Evolutionary conservation across 768 basidiomycete genomes (phyloP), one percentile per base, ranked within the genome.

Genomic region (Albatrellus ellisii): DNA sequence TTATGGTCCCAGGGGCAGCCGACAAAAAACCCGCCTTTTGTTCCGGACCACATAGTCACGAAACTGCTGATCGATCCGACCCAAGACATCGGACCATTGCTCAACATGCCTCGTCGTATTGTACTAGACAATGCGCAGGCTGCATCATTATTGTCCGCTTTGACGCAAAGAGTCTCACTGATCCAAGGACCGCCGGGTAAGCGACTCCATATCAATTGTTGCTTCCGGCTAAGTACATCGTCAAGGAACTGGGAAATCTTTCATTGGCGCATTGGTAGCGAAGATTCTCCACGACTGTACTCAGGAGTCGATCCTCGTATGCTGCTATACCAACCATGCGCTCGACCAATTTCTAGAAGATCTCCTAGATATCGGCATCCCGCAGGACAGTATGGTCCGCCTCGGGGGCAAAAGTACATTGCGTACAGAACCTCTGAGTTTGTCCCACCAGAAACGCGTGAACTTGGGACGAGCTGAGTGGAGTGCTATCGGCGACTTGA

Each of bases 181-280:
- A 75, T 83, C 24, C 79, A 83, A 60, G 80, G 79, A 1, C 80
- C 79, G 0, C 79, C 79, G 28, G 79, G 79, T 79, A n/a, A n/a
- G n/a, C n/a, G n/a, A n/a, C n/a, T n/a, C n/a, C n/a, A n/a, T n/a
- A n/a, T n/a, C 56, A 15, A 65, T 54, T 32, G 7, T 11, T 6
- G 17, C 18, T 34, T 22, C 12, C 12, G 6, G 11, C 20, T 10
- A n/a, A 21, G n/a, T 4, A 26, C 2, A 34, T 32, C n/a, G n/a
- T 26, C 3, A 26, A 81, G 81, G 80, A 1, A 84, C 80, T 0
- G 81, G 80, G 1, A 84, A 84, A 43, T 80, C 78, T 0, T 80
- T 80, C 52, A 74, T 83, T 18, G 80, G 81, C 0, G 76, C 77
- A 0, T 62, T 82, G 1, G 57, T 82, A 0, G 78, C 77, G 0